Percentiles rank a stretch among this genome's conserved stretches.
phyloP scores from a whole-genome alignment of 202 grass and related monocot genomes.

The Digitaria exilis region DNA sequence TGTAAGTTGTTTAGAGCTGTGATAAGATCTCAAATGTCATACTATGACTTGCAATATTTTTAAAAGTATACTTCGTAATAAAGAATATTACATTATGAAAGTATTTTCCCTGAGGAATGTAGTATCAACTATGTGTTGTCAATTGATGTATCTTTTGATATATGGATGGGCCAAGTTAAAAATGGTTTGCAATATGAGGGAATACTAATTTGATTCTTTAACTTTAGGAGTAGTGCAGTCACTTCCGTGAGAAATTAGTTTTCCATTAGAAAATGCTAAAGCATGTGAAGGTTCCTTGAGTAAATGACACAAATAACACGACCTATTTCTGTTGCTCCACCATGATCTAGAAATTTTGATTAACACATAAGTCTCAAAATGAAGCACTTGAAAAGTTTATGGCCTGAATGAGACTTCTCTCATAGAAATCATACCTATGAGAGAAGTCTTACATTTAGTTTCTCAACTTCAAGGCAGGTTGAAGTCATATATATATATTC shows the following conservation, averaged over 20 bases:
- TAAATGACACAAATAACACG: neutral
- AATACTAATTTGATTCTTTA: neutral
- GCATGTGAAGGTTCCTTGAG: neutral
- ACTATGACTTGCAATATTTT: neutral
- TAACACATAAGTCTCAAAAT: neutral
- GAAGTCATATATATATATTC: slow-evolving; percentile 18
- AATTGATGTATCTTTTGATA: neutral
- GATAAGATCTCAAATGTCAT: neutral
- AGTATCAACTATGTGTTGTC: neutral
- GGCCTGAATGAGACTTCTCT: neutral
- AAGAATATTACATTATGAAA: neutral
- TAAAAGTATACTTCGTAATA: neutral
- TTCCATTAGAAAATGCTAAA: neutral
- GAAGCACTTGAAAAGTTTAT: slow-evolving; percentile 16
- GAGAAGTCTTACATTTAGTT: too few species aligned
- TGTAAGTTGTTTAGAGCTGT: neutral
- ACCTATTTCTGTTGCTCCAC: neutral
- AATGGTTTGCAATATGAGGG: neutral
- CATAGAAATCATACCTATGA: too few species aligned
- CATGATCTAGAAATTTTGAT: slow-evolving; percentile 3
- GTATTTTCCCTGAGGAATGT: neutral
- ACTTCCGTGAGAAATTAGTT: neutral
- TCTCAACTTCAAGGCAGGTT: neutral
- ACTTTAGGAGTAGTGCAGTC: neutral
- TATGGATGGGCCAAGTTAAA: neutral